phyloP scores from a whole-genome alignment of 176 grass and related monocot species.

The Sorghum bicolor region DNA sequence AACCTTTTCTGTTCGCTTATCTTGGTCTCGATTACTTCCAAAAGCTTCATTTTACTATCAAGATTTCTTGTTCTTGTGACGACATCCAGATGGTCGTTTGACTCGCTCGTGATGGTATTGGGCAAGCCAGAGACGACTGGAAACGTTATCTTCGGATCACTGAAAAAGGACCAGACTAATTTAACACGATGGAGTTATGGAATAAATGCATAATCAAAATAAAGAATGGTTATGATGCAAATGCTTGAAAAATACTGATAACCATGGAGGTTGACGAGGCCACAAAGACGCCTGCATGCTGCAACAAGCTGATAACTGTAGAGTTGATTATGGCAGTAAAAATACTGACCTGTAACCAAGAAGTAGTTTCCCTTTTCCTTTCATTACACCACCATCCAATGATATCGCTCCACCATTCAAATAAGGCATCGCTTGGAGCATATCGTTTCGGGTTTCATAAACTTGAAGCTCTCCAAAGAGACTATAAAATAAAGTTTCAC shows the following conservation, averaged over 20 bases:
- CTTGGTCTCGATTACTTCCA: background rate
- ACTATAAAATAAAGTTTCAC: constrained; percentile 44
- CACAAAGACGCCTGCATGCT: background rate
- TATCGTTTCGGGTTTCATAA: constrained; percentile 25
- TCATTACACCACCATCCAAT: constrained; percentile 42
- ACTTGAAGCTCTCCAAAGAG: constrained; percentile 40
- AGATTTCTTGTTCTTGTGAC: background rate
- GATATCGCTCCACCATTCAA: constrained; percentile 31
- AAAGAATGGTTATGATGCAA: background rate
- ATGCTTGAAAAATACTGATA: too few relatives aligned
- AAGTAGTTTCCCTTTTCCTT: constrained; percentile 23
- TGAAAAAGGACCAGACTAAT: constrained; percentile 17
- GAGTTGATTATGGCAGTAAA: background rate
- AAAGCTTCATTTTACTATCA: background rate
- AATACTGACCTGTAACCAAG: constrained; percentile 34
- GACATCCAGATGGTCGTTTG: background rate
- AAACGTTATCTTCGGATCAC: constrained; percentile 35
- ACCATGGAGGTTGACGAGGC: background rate
- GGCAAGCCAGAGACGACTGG: background rate
- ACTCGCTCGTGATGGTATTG: background rate
- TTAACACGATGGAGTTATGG: background rate
- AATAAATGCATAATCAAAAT: background rate
- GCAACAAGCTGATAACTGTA: background rate
- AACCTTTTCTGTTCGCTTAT: background rate
- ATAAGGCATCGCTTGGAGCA: constrained; percentile 25